A percentile compares a stretch with the other conserved stretches of the same genome.
Evolutionary conservation across 371 early-diverging fungal genomes (phyloP).

Genomic region (Sporodiniella umbellata): DNA sequence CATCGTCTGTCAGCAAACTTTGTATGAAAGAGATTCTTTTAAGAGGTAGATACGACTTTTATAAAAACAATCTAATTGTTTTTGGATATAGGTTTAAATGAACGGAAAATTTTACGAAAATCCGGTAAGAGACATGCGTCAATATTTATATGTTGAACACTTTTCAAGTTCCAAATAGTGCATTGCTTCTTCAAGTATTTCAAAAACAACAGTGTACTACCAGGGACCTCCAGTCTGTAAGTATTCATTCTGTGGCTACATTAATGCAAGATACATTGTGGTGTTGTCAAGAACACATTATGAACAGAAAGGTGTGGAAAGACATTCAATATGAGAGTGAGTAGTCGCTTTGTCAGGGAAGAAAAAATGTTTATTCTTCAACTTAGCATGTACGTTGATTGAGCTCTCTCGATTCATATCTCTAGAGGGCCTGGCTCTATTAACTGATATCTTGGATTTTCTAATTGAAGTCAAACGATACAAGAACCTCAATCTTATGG

Average conservation of each 20-base stretch:
- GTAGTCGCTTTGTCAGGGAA: slow-evolving; percentile 3
- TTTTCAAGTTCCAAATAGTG: slow-evolving; percentile 33
- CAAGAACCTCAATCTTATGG: too few relatives aligned
- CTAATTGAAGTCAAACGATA: too few relatives aligned
- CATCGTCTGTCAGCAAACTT: slow-evolving; percentile 33
- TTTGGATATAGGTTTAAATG: slow-evolving; percentile 35
- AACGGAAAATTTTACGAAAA: slow-evolving; percentile 44
- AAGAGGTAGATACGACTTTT: slow-evolving; percentile 25
- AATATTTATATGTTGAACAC: neutral
- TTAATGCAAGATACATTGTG: slow-evolving; percentile 46
- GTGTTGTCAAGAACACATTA: slow-evolving; percentile 41
- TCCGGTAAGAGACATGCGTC: slow-evolving; percentile 33
- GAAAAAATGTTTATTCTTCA: neutral
- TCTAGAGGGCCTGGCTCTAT: too few relatives aligned
- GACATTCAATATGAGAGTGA: slow-evolving; percentile 48
- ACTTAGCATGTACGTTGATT: slow-evolving; percentile 36
- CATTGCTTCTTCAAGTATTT: slow-evolving; percentile 38
- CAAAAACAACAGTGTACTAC: slow-evolving; percentile 27
- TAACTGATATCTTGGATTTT: too few relatives aligned
- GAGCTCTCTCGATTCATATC: slow-evolving; percentile 26
- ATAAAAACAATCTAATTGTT: neutral
- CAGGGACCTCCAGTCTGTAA: slow-evolving; percentile 30
- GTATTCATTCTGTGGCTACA: slow-evolving; percentile 47
- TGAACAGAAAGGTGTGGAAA: slow-evolving; percentile 43
- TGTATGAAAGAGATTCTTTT: slow-evolving; percentile 42